phyloP scores from a whole-genome alignment of 768 basidiomycete genomes.

The Boletus tylopilopsis region DNA sequence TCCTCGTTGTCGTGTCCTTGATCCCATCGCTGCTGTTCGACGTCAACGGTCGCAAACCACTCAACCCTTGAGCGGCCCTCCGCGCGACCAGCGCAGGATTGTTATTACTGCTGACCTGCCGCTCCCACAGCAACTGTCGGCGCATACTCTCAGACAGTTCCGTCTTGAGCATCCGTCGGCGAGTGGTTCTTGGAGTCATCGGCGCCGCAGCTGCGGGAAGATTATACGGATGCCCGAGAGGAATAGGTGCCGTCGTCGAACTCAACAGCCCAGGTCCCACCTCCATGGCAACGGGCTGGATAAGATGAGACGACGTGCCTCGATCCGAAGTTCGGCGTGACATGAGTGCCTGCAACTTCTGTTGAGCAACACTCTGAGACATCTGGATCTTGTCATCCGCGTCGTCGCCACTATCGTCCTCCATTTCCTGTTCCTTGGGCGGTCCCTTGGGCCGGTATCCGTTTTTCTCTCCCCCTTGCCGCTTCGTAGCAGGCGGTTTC shows the following conservation, averaged over 20 bases:
- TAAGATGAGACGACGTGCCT: slow-evolving; percentile 16
- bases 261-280: slow-evolving; percentile 21
- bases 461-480: slow-evolving; percentile 27
- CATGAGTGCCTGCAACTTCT: slow-evolving; percentile 57
- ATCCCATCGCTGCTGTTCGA: slow-evolving; percentile 24
- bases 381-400: slow-evolving; percentile 50
- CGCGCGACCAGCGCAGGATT: slow-evolving; percentile 39
- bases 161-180: slow-evolving; percentile 77
- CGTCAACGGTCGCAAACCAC: slow-evolving; percentile 34
- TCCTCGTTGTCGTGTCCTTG: slow-evolving; percentile 10
- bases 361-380: slow-evolving; percentile 66
- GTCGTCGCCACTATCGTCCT: slow-evolving; percentile 56
- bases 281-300: slow-evolving; percentile 16
- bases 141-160: slow-evolving; percentile 85
- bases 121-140: slow-evolving; percentile 77
- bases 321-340: slow-evolving; percentile 40
- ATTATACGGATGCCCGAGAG: slow-evolving; percentile 66
- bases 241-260: slow-evolving; percentile 49
- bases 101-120: slow-evolving; percentile 54
- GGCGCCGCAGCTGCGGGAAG: slow-evolving; percentile 62
- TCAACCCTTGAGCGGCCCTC: slow-evolving; percentile 26
- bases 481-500: slow-evolving; percentile 23
- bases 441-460: slow-evolving; percentile 64
- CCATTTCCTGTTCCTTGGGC: slow-evolving; percentile 63
- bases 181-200: slow-evolving; percentile 81